Base-by-base conservation (phyloP, 1,139 yeast species). In the Saccharomyces pastorianus region DNA sequence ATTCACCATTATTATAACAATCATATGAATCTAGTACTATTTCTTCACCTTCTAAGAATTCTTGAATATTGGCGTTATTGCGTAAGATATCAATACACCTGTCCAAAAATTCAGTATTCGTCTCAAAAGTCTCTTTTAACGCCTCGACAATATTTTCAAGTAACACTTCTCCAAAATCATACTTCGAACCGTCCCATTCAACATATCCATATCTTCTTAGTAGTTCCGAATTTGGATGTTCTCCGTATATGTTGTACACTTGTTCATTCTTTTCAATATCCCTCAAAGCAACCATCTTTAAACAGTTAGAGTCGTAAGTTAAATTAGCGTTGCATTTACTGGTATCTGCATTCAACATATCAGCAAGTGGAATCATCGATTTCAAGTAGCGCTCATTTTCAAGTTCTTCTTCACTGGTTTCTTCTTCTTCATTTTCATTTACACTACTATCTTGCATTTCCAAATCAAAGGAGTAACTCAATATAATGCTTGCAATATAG, bases 311-410 rank as follows among this genome's bases (percentile, higher is more conserved):
- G 41, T 72, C 74, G 64, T 84, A 81, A 29, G 75, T 76, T 56
- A 89, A 72, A 54, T 82, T 79, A 4, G 96, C 96, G 68, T 93
- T 91, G 64, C 83, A 84, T n/a, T 79, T 74, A 17, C 77, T 76
- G 0, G 96, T 85, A 64, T 90, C 93, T 0, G 97, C 91, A 64
- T 93, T 93, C 56, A 93, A 73, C 28, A 88, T 83, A 65, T 93
- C 98, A 0, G 98, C 98, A 52, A 90, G 73, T 0, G 98, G 96
- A 6, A 90, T 90, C 96, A 93, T 86, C 0, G 96, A 86, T 66
- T 93, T 91, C 59, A 79, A 73, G 54, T 77, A 78, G 2, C 76
- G 75, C 53, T 78, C 84, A 6, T 67, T 71, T 48, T 64, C 66
- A 2, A 68, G 73, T 14, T 62, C 68, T 9, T 64, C 71, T 1